Evolutionary conservation across 2,329 filamentous ascomycete species (phyloP), one percentile per base, ranked within the genome.

Genomic region (Beauveria caledonica): DNA sequence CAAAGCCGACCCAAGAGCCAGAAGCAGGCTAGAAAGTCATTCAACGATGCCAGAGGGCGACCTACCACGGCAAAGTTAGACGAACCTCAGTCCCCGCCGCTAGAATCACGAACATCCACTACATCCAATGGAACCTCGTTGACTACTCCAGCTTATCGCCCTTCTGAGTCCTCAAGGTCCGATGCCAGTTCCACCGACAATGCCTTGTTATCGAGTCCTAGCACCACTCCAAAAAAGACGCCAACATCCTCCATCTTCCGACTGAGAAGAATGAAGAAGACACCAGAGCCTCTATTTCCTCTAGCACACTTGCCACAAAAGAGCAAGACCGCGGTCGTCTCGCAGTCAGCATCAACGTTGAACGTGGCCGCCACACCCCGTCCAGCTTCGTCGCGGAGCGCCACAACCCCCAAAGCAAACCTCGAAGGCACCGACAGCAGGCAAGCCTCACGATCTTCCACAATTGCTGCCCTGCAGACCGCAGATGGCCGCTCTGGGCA

Each of bases 251-350:
- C 87, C 27, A 90, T 96, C 70, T 96, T 97, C 71, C 86, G 86
- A 61, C 79, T 97, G 64, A 87, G 91, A 57, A 82, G 91, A 64
- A 89, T 85, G 68, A 88, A 86, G 68, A 91, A 88, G 68, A 85
- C 88, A 62, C 84, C 86, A 42, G 86, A 85, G 29, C 83, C 90
- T 3, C 77, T 97, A 40, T 97, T 97, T 68, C 92, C 93, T 4
- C 76, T 97, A 33, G 86, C 88, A 42, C 88, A 93, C 61, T 79
- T 97, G n/a, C 92, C 91, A 45, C 86, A 88, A 64, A 92, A 88
- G 72, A 80, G 84, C 64, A 84, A 74, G 66, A 69, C 67, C 4
- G 65, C 70, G 17, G 66, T 71, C 50, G 66, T 71, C 8, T 8
- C 49, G 50, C 64, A 72, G 57, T 74, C 76, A 63, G 76, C 79